Evolutionary conservation across 345 rosid species (phyloP).

Genomic region (Eutrema yunnanense): DNA sequence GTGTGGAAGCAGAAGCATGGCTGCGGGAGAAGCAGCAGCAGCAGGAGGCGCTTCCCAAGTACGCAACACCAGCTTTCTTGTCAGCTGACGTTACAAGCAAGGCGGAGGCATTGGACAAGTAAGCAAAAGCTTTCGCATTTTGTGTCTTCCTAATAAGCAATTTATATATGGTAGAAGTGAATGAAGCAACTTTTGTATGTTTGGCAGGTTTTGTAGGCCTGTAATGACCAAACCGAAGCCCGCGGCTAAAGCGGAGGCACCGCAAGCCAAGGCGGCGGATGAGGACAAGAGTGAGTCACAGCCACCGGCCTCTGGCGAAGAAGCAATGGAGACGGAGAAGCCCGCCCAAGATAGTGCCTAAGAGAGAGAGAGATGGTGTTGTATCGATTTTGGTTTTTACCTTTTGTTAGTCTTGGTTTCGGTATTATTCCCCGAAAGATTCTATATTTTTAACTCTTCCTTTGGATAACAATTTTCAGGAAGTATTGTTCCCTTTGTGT

Average conservation of each 20-base stretch:
- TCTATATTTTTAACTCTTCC: background rate
- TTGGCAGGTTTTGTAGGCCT: conserved; percentile 73
- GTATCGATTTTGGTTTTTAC: conserved; percentile 22
- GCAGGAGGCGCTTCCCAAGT: conserved; percentile 79
- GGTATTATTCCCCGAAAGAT: background rate
- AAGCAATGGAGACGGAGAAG: conserved; percentile 79
- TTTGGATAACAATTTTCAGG: background rate
- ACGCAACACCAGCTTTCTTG: conserved; percentile 65
- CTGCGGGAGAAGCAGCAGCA: conserved; percentile 76
- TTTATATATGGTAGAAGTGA: background rate
- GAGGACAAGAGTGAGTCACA: conserved; percentile 41
- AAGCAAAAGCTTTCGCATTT: background rate
- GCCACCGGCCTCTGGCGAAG: conserved; percentile 36
- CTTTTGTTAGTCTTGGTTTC: background rate
- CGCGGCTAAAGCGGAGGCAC: conserved; percentile 61
- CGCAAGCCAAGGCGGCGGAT: conserved; percentile 40
- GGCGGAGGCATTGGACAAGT: conserved; percentile 90
- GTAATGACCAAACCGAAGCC: conserved; percentile 94
- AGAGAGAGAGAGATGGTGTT: background rate
- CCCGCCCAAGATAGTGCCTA: conserved; percentile 19
- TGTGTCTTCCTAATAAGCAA: background rate
- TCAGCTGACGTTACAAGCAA: conserved; percentile 78
- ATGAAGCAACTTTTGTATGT: background rate
- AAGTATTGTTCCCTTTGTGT: background rate
- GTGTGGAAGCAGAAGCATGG: conserved; percentile 93